A percentile compares a stretch with the other conserved stretches of the same genome.
Evolutionary conservation across 1,139 yeast species (phyloP).

Genomic region (Hansenula lynferdii): DNA sequence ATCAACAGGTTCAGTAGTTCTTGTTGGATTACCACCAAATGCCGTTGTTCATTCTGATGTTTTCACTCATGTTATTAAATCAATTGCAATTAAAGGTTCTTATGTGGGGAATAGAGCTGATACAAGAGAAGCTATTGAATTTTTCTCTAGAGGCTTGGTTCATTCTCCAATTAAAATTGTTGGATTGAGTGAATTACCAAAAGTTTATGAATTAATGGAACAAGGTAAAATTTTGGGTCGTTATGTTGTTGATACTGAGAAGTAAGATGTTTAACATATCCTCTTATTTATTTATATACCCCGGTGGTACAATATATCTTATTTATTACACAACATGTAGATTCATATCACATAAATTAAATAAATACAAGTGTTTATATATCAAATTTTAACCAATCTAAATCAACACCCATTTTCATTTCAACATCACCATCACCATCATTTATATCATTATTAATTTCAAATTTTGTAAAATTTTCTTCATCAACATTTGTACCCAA

Average conservation of each 20-base stretch:
- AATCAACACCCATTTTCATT: constrained; percentile 9
- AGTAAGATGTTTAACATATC: too few species aligned
- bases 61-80: constrained; percentile 60
- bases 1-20: constrained; percentile 71
- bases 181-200: constrained; percentile 55
- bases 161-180: constrained; percentile 63
- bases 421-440: constrained; percentile 10
- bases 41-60: constrained; percentile 60
- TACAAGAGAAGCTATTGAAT: constrained; percentile 71
- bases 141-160: constrained; percentile 65
- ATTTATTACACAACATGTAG: too few species aligned
- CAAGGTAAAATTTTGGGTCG: constrained; percentile 71
- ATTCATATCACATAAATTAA: not conserved
- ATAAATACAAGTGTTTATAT: constrained; percentile 4
- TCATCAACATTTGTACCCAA: too few species aligned
- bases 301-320: too few species aligned
- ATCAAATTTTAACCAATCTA: constrained; percentile 25
- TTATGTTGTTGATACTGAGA: constrained; percentile 31
- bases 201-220: constrained; percentile 62
- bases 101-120: constrained; percentile 82
- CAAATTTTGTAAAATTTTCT: too few species aligned
- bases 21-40: constrained; percentile 77
- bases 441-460: constrained; percentile 5
- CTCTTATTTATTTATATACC: constrained; percentile 1
- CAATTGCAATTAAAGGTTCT: constrained; percentile 65